These are phyloP conservation scores for Prototheca cutis DNA, from an alignment of 163 green algal species.

Conservation along the genomic window DNA sequence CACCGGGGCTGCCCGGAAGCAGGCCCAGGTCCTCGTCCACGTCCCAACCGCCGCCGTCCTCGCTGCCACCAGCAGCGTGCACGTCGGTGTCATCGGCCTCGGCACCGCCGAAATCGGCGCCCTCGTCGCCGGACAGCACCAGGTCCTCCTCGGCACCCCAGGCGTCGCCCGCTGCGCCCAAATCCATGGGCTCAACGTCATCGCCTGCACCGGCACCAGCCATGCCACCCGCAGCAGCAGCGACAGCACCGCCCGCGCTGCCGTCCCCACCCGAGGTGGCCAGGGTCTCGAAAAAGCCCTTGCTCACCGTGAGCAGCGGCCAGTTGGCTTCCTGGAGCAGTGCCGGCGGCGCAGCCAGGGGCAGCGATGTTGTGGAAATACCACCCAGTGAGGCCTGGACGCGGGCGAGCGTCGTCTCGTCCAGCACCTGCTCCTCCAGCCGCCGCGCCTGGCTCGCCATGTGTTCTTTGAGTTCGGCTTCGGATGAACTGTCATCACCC, in stretches of 20 bases:
- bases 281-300: constrained; percentile 95
- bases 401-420: too few relatives aligned
- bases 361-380: too few relatives aligned
- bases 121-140: constrained; percentile 6
- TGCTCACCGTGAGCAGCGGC: constrained; percentile 91
- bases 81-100: constrained; percentile 11
- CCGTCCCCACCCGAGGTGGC: constrained; percentile 30
- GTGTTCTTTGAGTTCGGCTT: too few relatives aligned
- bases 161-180: constrained; percentile 18
- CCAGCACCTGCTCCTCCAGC: too few relatives aligned
- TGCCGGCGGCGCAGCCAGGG: constrained; percentile 56
- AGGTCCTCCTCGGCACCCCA: constrained; percentile 30
- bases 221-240: constrained; percentile 7
- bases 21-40: constrained; percentile 31
- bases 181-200: constrained; percentile 17
- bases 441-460: too few relatives aligned
- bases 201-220: constrained; percentile 9
- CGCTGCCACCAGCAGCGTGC: neutral
- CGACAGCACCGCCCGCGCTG: neutral
- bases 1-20: constrained; percentile 30
- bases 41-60: constrained; percentile 6
- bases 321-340: constrained; percentile 88
- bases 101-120: neutral
- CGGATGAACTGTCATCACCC: too few relatives aligned
- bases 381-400: too few relatives aligned